Conservation (phyloP, 176 grass and related monocot species). For the Aegilops speltoides region DNA sequence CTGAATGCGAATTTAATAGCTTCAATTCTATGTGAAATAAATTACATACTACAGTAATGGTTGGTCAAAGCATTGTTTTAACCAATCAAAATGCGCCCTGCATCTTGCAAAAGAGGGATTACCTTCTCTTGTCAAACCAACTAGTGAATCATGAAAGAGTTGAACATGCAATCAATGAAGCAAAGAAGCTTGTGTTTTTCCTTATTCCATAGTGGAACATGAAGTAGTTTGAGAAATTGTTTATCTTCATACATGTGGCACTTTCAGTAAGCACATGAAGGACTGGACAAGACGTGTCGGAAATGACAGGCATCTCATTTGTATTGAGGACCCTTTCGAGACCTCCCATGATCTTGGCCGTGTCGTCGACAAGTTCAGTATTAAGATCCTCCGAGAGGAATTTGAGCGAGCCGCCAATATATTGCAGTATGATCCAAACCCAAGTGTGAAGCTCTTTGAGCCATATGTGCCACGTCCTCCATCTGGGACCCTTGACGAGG, state of each 20-base stretch:
- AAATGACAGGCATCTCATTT: slow-evolving; percentile 94
- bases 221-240: neutral
- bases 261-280: slow-evolving; percentile 76
- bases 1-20: neutral
- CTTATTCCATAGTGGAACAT: slow-evolving; percentile 4
- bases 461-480: slow-evolving; percentile 48
- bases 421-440: slow-evolving; percentile 73
- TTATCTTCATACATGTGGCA: slow-evolving; percentile 20
- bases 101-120: neutral
- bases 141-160: slow-evolving; percentile 14
- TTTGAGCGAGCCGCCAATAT: slow-evolving; percentile 91
- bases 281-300: slow-evolving; percentile 90
- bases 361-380: slow-evolving; percentile 77
- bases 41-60: neutral
- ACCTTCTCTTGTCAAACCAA: neutral
- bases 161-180: neutral
- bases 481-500: neutral
- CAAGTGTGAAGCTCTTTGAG: slow-evolving; percentile 65
- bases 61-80: neutral
- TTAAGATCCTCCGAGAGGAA: slow-evolving; percentile 87
- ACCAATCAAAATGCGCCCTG: neutral
- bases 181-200: neutral
- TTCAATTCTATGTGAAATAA: neutral
- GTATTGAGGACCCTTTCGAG: slow-evolving; percentile 97
- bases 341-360: slow-evolving; percentile 89